Evolutionary conservation across 805 yeast genomes (phyloP), one percentile per base, ranked within the genome.

Genomic region (Yamadazyma takamatsuzukensis): DNA sequence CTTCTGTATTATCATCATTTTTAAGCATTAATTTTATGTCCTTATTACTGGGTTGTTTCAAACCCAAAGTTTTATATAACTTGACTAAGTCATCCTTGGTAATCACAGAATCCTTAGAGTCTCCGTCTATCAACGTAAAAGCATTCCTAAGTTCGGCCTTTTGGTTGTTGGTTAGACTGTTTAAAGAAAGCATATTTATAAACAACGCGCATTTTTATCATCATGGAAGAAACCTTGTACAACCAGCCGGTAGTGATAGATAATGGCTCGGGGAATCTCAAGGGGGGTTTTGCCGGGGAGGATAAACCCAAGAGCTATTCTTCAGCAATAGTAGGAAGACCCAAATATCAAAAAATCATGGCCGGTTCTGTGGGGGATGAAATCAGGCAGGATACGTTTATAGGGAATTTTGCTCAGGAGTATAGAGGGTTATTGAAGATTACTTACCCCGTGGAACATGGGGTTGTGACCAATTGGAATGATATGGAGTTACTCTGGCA

Each of bases 231-330:
- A 19, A 24, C 40, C n/a, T 30, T 66, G 21, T 66, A 65, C 38
- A 67, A 67, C 46, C 73, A 67, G 39, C 72, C 73, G 6, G 64
- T 67, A 15, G 73, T 67, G 12, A 54, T 67, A 21, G 73, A 67
- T 41, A 67, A 67, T 45, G 96, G 97, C 6, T 81, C 95, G 3
- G 95, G 95, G 1, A 70, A 72, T 23, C 65, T 89, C 34, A 83
- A 87, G 52, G 85, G 94, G 1, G 97, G 97, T 1, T 85, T 89
- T 56, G 95, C 96, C 0, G 96, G 97, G 15, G 94, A 84, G 44
- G 93, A 86, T 30, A 72, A 67, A 44, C 97, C 97, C 3, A 72
- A 76, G 47, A 56, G 74, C 27, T 70, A 68, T 44, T 76, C 78
- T 18, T 78, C 88, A 2, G 62, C 86, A 15, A 58, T 80, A 18